Evolutionary conservation across 2,329 filamentous ascomycete genomes (phyloP), one percentile per base, ranked within the genome.

Genomic region (Proliferodiscus dingleyae): DNA sequence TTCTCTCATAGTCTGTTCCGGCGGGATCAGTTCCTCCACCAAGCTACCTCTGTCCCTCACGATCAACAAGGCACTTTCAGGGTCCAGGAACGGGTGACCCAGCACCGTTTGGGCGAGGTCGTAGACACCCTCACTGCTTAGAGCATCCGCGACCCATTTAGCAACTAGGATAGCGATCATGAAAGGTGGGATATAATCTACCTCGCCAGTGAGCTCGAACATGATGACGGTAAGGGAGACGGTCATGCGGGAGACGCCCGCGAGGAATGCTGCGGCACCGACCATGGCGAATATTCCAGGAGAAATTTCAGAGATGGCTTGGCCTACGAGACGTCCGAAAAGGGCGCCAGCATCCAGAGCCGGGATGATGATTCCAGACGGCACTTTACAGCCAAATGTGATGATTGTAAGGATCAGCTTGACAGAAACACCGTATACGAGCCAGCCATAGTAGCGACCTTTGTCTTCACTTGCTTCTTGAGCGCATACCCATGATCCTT

Each of bases 221-320:
- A 80, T 80, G 61, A 80, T 78, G 30, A 80, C 77, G 7, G 72
- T 71, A 5, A 81, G 66, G 2, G 71, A 74, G 8, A 80, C 72
- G 0, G 77, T 80, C 76, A 80, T 80, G 29, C 77, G 66, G 9
- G 71, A 73, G 2, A 80, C 75, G 5, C 77, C 77, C 1, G 76
- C 77, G 0, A 81, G 69, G 56, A 80, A 80, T 0, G 76, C 75
- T 3, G 73, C 75, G 1, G 77, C 71, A 1, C 76, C 77, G 8
- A 81, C 75, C 73, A 81, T 78, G 44, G 77, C 77, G 58, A 80
- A 80, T 42, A 80, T 78, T 2, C 77, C 75, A 0, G 78, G 76
- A 1, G 73, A 75, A 15, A 76, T 74, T 6, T 56, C 52, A 0
- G 54, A 56, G 5, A 66, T 53, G 13, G 62, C 37, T 45, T 67